Evolutionary conservation across 2,329 filamentous ascomycete species (phyloP), one percentile per base, ranked within the genome.

Genomic region (Ramularia endophylla): DNA sequence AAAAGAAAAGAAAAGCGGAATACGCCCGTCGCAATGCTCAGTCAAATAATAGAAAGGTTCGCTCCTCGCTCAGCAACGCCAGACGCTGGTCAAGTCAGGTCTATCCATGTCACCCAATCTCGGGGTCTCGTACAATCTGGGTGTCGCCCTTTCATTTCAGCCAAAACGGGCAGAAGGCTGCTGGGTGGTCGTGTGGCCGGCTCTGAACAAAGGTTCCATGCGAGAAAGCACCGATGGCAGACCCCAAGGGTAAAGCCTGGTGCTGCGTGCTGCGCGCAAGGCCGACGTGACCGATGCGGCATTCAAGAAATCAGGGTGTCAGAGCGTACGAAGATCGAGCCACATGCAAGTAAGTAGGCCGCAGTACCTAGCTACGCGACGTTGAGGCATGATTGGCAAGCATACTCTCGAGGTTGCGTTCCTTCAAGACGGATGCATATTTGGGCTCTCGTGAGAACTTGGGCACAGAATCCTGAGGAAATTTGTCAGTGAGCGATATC

Each of bases 381-480:
- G 56, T 49, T 16, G 52, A 22, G 16, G 59, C 57, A 28, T 41
- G 44, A 22, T 41, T 53, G 33, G 53, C 53, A 32, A 62, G 48
- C 55, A 61, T 55, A 42, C 43, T 47, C 40, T 81, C 77, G 41
- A 80, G 70, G 40, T 77, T 73, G 48, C 76, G 74, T 51, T 80
- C 77, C 43, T 75, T 74, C 36, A 81, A 67, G 46, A 79, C 70
- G 3, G 68, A 62, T 13, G 73, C 70, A 55, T 81, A 81, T 58
- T 78, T 78, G 25, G 76, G 74, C 51, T 81, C 77, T 48, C 78
- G 75, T 50, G 78, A 68, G 60, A 81, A 81, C 54, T 81, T 81
- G 19, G 78, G 78, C 11, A 81, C 75, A 9, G 78, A 81, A 60
- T 81, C 78, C 76, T 81, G 48, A 15, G 34, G 15, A 4, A 16